Conservation (phyloP, 352 stramenopile species). For the Globisporangium camurandrum region DNA sequence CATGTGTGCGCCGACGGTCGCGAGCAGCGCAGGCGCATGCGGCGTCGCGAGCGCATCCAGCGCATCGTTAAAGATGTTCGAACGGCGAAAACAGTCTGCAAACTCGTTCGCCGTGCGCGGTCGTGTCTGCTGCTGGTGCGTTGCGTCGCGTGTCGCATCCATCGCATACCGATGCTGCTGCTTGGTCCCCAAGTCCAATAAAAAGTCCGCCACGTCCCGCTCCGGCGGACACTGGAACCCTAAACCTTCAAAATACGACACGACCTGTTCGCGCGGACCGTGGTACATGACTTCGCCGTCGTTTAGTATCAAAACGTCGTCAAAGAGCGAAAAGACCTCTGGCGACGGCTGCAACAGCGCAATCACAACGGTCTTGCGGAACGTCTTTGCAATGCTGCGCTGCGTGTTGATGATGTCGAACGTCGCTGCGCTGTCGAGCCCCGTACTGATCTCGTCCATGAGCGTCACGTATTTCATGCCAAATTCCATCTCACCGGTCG, state of each 20-base stretch:
- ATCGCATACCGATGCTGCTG: background rate
- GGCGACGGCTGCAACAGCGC: conserved; percentile 73
- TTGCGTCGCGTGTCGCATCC: background rate
- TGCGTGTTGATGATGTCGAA: conserved; percentile 48
- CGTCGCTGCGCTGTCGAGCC: background rate
- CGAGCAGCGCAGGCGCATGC: conserved; percentile 17
- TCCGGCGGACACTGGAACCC: background rate
- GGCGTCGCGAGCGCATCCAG: conserved; percentile 21
- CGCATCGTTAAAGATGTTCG: conserved; percentile 38
- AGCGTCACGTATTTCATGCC: conserved; percentile 3
- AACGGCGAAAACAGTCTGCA: conserved; percentile 9
- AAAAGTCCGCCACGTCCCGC: background rate
- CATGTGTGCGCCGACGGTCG: background rate
- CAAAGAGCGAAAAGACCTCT: conserved; percentile 45
- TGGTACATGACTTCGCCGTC: conserved; percentile 38
- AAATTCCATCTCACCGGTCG: conserved; percentile 78
- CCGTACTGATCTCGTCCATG: background rate
- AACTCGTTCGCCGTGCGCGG: conserved; percentile 8
- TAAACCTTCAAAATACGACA: background rate
- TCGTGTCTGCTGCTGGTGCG: background rate
- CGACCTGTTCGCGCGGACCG: conserved; percentile 18
- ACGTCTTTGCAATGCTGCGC: conserved; percentile 30
- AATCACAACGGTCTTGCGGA: conserved; percentile 51
- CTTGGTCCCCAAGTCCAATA: too few species aligned
- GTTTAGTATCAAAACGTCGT: conserved; percentile 42